phyloP scores from a whole-genome alignment of 108 stramenopile species.

The Skeletonema potamos region DNA sequence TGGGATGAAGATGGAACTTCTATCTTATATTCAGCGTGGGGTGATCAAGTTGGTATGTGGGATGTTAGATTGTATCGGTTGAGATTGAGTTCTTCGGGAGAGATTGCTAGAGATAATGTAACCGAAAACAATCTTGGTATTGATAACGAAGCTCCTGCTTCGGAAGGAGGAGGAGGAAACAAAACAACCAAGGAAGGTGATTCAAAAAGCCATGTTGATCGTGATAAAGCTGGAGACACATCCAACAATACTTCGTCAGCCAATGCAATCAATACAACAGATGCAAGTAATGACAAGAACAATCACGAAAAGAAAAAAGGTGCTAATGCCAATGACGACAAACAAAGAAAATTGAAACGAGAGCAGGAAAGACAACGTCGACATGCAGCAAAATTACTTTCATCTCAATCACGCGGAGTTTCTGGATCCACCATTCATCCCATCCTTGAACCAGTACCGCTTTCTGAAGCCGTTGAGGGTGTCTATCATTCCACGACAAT shows the following conservation, averaged over 20 bases:
- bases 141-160: background rate
- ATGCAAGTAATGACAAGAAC: slow-evolving; percentile 3
- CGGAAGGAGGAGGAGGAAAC: no score
- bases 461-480: slow-evolving; percentile 66
- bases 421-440: background rate
- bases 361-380: slow-evolving; percentile 6
- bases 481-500: slow-evolving; percentile 12
- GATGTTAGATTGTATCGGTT: slow-evolving; percentile 63
- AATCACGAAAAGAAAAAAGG: background rate
- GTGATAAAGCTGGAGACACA: background rate
- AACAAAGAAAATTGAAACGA: background rate
- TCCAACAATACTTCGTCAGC: background rate
- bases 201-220: no score
- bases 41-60: slow-evolving; percentile 49
- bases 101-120: background rate
- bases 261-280: background rate
- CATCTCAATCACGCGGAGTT: background rate
- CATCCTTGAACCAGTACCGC: slow-evolving; percentile 55
- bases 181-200: no score
- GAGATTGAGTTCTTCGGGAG: slow-evolving; percentile 21
- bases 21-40: slow-evolving; percentile 49
- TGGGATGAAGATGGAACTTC: slow-evolving; percentile 49
- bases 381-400: slow-evolving; percentile 6
- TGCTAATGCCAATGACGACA: background rate
- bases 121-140: background rate